A percentile compares a stretch with the other conserved stretches of the same genome.
phyloP scores from a whole-genome alignment of 768 basidiomycete species.

The Pulveroboletus sp. region DNA sequence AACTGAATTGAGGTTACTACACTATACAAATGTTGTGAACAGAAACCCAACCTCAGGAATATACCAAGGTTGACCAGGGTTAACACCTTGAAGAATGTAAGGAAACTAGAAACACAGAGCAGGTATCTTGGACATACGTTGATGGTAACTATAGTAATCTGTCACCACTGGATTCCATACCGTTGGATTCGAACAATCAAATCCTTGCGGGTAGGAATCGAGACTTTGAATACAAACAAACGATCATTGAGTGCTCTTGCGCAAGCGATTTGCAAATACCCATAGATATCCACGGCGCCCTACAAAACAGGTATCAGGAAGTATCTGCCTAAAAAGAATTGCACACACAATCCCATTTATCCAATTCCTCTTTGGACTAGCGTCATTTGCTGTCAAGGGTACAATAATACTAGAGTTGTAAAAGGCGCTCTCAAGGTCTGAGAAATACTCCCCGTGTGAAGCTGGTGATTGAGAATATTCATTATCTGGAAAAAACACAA shows the following conservation, averaged over 20 bases:
- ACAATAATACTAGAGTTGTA: constrained; percentile 57
- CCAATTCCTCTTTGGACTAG: constrained; percentile 55
- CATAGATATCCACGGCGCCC: constrained; percentile 71
- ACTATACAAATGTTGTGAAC: neutral
- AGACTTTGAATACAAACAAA: constrained; percentile 32
- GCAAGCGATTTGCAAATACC: constrained; percentile 36
- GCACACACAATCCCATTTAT: constrained; percentile 63
- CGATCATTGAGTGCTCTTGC: neutral
- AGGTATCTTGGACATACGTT: constrained; percentile 17
- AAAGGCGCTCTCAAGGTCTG: constrained; percentile 56
- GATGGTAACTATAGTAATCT: constrained; percentile 66
- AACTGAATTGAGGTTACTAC: constrained; percentile 39
- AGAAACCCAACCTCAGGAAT: constrained; percentile 56
- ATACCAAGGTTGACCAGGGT: constrained; percentile 61
- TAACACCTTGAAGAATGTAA: constrained; percentile 36
- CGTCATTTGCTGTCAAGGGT: constrained; percentile 75
- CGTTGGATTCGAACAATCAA: constrained; percentile 75
- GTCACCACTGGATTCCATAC: constrained; percentile 63
- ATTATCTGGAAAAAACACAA: constrained; percentile 50
- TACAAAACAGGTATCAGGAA: constrained; percentile 19
- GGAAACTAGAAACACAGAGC: neutral
- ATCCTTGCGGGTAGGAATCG: constrained; percentile 75
- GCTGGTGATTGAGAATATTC: constrained; percentile 59
- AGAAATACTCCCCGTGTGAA: constrained; percentile 55
- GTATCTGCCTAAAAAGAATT: neutral